Evolutionary conservation across 257 asterid genomes (phyloP).

Genomic region (Agastache rugosa): DNA sequence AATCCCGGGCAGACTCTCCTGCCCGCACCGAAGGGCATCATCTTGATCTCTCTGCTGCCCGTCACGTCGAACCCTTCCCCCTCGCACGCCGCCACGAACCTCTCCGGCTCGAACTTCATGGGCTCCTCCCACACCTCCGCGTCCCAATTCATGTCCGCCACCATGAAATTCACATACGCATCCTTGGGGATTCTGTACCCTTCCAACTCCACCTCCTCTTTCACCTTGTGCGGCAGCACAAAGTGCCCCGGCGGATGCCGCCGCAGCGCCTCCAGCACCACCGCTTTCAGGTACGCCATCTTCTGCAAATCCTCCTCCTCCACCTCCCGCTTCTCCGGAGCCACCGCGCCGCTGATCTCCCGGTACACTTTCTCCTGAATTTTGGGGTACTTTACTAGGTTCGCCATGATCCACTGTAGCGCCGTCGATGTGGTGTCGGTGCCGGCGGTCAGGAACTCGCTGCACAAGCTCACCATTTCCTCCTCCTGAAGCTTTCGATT

Average conservation of each 20-base stretch:
- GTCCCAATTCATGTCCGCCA: slow-evolving; percentile 74
- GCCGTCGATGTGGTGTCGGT: slow-evolving; percentile 73
- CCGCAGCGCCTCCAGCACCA: slow-evolving; percentile 65
- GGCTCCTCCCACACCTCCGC: slow-evolving; percentile 72
- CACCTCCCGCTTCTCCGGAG: slow-evolving; percentile 27
- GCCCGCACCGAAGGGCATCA: slow-evolving; percentile 90
- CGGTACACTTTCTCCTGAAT: slow-evolving; percentile 54
- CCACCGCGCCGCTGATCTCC: slow-evolving; percentile 50
- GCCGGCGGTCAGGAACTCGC: slow-evolving; percentile 66
- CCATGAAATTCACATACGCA: slow-evolving; percentile 63
- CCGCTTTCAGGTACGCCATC: slow-evolving; percentile 66
- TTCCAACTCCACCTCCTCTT: slow-evolving; percentile 50
- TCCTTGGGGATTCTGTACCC: slow-evolving; percentile 56
- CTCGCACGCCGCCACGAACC: slow-evolving; percentile 44
- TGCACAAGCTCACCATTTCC: slow-evolving; percentile 59
- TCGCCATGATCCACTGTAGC: slow-evolving; percentile 77
- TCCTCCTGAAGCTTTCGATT: slow-evolving; percentile 51
- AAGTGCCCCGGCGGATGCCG: slow-evolving; percentile 77
- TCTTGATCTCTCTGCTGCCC: slow-evolving; percentile 72
- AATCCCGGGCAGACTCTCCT: slow-evolving; percentile 66
- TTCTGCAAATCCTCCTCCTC: slow-evolving; percentile 61
- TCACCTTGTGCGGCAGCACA: slow-evolving; percentile 63
- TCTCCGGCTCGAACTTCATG: slow-evolving; percentile 74
- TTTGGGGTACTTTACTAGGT: slow-evolving; percentile 59
- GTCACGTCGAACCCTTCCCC: slow-evolving; percentile 56